phyloP scores from a whole-genome alignment of 2,329 filamentous ascomycete species.

The Pseudogymnoascus sp. region DNA sequence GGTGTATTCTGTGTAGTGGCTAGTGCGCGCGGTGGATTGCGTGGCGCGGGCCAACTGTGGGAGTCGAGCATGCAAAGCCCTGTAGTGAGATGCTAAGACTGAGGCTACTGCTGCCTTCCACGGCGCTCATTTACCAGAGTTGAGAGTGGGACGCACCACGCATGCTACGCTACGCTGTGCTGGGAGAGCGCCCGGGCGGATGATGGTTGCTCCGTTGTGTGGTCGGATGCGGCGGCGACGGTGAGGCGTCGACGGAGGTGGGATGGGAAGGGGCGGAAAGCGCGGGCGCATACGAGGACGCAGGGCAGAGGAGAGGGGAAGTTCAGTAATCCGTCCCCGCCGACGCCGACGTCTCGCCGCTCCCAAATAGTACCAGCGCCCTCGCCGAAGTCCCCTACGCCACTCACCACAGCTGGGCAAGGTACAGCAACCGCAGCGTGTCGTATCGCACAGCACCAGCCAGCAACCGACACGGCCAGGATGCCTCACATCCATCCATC shows the following conservation, averaged over 20 bases:
- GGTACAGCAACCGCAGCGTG: background rate
- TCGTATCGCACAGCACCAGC: background rate
- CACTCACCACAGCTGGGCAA: background rate
- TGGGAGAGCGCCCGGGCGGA: background rate
- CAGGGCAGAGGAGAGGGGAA: background rate
- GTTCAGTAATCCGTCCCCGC: background rate
- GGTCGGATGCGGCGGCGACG: conserved; percentile 22
- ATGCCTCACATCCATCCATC: background rate
- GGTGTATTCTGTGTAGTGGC: too few relatives aligned
- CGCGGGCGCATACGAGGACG: background rate
- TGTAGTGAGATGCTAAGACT: background rate
- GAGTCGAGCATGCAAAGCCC: background rate
- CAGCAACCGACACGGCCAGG: background rate
- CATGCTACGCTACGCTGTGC: background rate
- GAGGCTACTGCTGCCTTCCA: background rate
- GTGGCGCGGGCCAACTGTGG: background rate
- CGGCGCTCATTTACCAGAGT: conserved; percentile 1
- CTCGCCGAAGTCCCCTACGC: background rate
- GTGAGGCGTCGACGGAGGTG: conserved; percentile 31
- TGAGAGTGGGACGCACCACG: background rate
- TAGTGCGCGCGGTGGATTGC: background rate
- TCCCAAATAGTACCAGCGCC: background rate
- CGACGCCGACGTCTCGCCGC: background rate
- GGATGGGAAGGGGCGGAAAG: conserved; percentile 20
- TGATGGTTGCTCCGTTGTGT: background rate